Base-by-base conservation (phyloP, 352 stramenopile genomes). In the Phytophthora boehmeriae region DNA sequence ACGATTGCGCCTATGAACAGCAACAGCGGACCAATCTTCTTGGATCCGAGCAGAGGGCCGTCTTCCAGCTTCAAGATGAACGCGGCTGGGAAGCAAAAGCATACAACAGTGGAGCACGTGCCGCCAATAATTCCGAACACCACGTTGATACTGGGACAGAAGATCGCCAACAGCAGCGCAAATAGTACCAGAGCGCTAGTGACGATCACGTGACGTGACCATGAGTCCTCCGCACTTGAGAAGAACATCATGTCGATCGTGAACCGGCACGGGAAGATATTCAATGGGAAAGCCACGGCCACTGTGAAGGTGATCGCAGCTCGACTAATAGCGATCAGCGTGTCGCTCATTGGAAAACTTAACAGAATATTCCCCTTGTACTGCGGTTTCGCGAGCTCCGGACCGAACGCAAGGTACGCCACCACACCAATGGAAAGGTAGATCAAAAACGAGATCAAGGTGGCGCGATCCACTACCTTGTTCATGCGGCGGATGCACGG, bases 231-330 rank as follows among this genome's bases (percentile, higher is more conserved):
- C 19, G 86, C 78, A 57, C 85, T 72, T 1, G 86, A 82, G 44
- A 95, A 95, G 60, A 92, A 95, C 86, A 95, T 93, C 83, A 95
- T 93, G 62, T 95, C 83, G 58, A 95, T 84, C 5, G 80, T 93
- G 56, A 95, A 95, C 19, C 86, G 80, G 54, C 86, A 95, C 39
- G 86, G 86, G 44, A 95, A 95, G 47, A 95, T 95, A 66, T 95
- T 95, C 58, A 95, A 75, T 52, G 86, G 86, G 65, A 92, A 95
- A 4, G 86, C 86, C 19, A 95, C 86, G 2, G 83, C 74, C 25
- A 95, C 82, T 0, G 86, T 95, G 70, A 95, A 93, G n/a, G 86
- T 89, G 56, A 95, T 88, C n/a, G 86, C 86, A 2, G 86, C 86
- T 57, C 86, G 82, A 46, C 79, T 89, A 49, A 95, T 74, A 9